Evolutionary conservation across 352 stramenopile genomes (phyloP), one percentile per base, ranked within the genome.

Genomic region (Phytophthora rubi): DNA sequence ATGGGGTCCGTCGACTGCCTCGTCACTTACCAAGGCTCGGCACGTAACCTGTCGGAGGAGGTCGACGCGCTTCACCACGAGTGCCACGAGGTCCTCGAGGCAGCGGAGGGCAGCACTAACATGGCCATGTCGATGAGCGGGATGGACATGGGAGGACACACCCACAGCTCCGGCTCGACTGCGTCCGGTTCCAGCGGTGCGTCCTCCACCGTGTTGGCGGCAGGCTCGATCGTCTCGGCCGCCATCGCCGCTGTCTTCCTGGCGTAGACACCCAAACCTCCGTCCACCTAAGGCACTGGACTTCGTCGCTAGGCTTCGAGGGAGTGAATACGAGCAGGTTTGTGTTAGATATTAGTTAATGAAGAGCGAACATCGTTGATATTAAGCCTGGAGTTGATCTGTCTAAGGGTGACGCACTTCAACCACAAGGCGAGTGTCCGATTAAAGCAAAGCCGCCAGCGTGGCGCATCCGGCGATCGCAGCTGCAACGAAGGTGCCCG

Each of bases 11-110:
- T 79, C 54, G 73, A 81, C 64, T 90, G 82, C 53, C 60, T 81
- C 49, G 80, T 88, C 49, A 76, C 53, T 37, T 87, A 85, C 69
- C 47, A 80, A 10, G 83, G 81, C 44, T 60, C 68, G 16, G 63
- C 56, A 16, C 70, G 76, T 39, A 84, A 88, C 53, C 66, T 90
- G 6, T 76, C 71, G 12, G 63, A 65, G 1, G 73, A 86, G 49
- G 52, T 90, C 56, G 65, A 52, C 12, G 59, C 72, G 4, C 47
- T 92, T n/a, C 83, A 92, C 62, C 42, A 78, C 53, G 53, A 78
- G 63, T 91, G 83, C 65, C 83, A 91, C 68, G 49, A 81, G 30
- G 59, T 58, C 5, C 65, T 76, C 1, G 73, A 73, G 6, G 56
- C 30, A 8, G 52, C 59, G 6, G 61, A 61, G 52, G 37, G 32